phyloP scores from a whole-genome alignment of 306 rosid genomes.

The Cicer yamashitae region DNA sequence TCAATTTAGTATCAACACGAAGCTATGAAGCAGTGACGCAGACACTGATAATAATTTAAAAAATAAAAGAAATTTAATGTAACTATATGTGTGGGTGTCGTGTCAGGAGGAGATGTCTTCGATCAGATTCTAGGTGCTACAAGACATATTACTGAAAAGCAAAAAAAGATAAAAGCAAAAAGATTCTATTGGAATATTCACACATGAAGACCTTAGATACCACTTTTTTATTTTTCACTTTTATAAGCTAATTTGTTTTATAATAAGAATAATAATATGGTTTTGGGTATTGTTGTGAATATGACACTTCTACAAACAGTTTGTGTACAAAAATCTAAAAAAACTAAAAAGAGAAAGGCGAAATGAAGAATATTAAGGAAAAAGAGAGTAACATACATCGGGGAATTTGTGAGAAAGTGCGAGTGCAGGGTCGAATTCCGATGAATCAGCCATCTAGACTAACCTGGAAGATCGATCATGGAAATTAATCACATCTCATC shows the following conservation, averaged over 20 bases:
- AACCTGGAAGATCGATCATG: not conserved
- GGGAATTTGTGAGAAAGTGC: conserved; percentile 72
- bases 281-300: not conserved
- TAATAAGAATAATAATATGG: not conserved
- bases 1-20: not conserved
- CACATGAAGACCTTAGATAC: no score
- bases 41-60: no score
- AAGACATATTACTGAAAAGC: not conserved
- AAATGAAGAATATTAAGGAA: conserved; percentile 6
- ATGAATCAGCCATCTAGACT: conserved; percentile 51
- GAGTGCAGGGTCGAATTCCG: conserved; percentile 62
- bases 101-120: no score
- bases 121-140: no score
- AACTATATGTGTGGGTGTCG: no score
- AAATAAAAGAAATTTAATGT: no score
- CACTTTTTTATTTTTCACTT: not conserved
- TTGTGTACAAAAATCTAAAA: not conserved
- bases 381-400: conserved; percentile 53
- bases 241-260: not conserved
- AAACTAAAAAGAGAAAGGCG: not conserved
- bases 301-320: conserved; percentile 4
- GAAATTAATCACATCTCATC: no score
- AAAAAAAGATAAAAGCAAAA: not conserved
- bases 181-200: conserved; percentile 21
- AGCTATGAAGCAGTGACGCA: no score